Percentiles rank a stretch among this genome's conserved stretches.
Evolutionary conservation across 208 protist genomes (phyloP).

Genomic region (Crithidia expoeki): DNA sequence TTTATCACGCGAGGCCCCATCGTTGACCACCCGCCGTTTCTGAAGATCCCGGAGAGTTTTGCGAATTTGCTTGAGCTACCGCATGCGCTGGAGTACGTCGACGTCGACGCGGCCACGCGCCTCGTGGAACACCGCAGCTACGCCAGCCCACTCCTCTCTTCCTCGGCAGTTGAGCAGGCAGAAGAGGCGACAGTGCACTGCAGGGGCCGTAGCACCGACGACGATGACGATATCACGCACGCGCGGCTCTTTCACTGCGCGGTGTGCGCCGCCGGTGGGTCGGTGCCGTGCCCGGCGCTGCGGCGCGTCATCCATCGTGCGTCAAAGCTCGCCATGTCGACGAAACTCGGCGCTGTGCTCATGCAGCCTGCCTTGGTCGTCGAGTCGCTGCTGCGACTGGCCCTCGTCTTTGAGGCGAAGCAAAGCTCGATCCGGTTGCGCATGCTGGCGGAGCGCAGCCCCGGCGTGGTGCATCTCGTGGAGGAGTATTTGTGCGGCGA

Average conservation of each 20-base stretch:
- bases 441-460: constrained; percentile 68
- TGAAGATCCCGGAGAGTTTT: constrained; percentile 47
- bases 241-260: constrained; percentile 35
- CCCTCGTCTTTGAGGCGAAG: constrained; percentile 80
- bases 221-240: constrained; percentile 2
- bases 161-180: neutral
- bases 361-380: constrained; percentile 77
- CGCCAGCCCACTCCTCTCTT: constrained; percentile 22
- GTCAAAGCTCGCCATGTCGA: constrained; percentile 41
- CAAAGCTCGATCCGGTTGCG: constrained; percentile 83
- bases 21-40: constrained; percentile 52
- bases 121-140: constrained; percentile 37
- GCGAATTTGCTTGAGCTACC: constrained; percentile 38
- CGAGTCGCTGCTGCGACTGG: constrained; percentile 60
- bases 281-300: constrained; percentile 44
- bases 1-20: constrained; percentile 31
- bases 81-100: constrained; percentile 54
- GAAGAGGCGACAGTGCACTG: neutral
- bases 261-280: constrained; percentile 40
- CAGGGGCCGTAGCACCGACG: constrained; percentile 1
- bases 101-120: constrained; percentile 49
- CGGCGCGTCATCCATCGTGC: constrained; percentile 35
- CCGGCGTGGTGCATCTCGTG: constrained; percentile 53
- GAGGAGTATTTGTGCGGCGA: constrained; percentile 82
- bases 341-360: constrained; percentile 48